Evolutionary conservation across 371 early-diverging fungal genomes (phyloP).

Genomic region (Fennellomyces sp.): DNA sequence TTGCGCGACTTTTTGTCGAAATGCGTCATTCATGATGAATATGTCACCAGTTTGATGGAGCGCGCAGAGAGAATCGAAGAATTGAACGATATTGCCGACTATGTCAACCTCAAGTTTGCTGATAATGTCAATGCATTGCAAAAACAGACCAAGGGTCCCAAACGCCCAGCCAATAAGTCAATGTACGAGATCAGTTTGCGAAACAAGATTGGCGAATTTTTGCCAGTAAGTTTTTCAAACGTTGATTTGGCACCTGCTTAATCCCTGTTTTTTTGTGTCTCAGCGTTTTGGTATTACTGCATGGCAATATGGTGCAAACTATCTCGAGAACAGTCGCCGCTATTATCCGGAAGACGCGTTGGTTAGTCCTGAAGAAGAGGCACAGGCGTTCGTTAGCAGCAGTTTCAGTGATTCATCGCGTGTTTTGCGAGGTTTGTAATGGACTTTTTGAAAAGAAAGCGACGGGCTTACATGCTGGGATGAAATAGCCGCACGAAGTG

Average conservation of each 20-base stretch:
- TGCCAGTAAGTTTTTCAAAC: constrained; percentile 49
- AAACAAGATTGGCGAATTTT: constrained; percentile 60
- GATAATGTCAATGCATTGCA: constrained; percentile 57
- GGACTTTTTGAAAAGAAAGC: neutral
- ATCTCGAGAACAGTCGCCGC: constrained; percentile 55
- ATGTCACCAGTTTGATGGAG: constrained; percentile 48
- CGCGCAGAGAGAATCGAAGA: constrained; percentile 70
- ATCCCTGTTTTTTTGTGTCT: neutral
- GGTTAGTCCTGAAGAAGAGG: constrained; percentile 63
- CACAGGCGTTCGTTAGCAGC: constrained; percentile 54
- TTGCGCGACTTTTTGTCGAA: constrained; percentile 48
- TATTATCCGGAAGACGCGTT: constrained; percentile 59
- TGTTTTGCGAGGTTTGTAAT: constrained; percentile 8
- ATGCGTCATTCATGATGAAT: constrained; percentile 51
- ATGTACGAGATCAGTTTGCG: constrained; percentile 35
- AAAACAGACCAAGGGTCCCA: constrained; percentile 49
- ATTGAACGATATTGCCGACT: constrained; percentile 75
- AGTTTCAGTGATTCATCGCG: constrained; percentile 49
- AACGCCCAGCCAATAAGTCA: constrained; percentile 43
- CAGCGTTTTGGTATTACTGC: constrained; percentile 61
- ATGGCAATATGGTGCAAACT: constrained; percentile 70
- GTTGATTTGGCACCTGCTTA: neutral
- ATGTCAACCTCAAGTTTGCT: constrained; percentile 71
- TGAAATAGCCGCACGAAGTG: constrained; percentile 61
- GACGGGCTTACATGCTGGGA: neutral